Percentiles rank a stretch among this genome's conserved stretches.
Evolutionary conservation across 2,329 filamentous ascomycete species (phyloP).

Genomic region (Chaetomium sp.): DNA sequence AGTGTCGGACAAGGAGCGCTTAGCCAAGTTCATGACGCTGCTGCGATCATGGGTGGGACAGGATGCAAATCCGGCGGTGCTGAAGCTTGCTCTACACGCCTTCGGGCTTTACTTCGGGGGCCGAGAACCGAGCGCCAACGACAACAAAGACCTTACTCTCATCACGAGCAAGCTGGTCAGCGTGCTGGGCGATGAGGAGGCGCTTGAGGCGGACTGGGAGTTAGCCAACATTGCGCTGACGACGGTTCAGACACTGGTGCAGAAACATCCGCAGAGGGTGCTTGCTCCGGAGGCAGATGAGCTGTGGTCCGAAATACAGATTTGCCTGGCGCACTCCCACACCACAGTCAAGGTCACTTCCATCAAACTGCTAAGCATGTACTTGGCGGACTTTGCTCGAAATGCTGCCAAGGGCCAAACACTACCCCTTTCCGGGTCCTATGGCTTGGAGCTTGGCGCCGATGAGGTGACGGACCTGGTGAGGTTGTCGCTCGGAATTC

Average conservation of each 20-base stretch:
- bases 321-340: constrained; percentile 66
- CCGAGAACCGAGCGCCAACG: constrained; percentile 50
- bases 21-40: constrained; percentile 62
- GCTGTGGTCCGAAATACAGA: constrained; percentile 66
- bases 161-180: constrained; percentile 50
- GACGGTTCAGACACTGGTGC: constrained; percentile 60
- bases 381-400: constrained; percentile 71
- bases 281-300: constrained; percentile 52
- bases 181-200: constrained; percentile 49
- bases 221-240: constrained; percentile 68
- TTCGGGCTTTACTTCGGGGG: constrained; percentile 79
- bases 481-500: constrained; percentile 41
- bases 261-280: constrained; percentile 57
- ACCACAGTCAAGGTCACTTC: constrained; percentile 70
- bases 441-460: constrained; percentile 61
- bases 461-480: constrained; percentile 58
- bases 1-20: constrained; percentile 65
- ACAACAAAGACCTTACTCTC: constrained; percentile 60
- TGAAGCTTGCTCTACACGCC: constrained; percentile 68
- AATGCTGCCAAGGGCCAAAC: constrained; percentile 46
- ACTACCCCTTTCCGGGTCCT: constrained; percentile 60
- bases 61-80: constrained; percentile 62
- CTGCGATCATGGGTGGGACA: constrained; percentile 72
- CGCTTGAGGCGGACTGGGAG: constrained; percentile 56
- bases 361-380: constrained; percentile 66